Evolutionary conservation across 352 stramenopile species (phyloP).

Genomic region (Thalassiosira ordinaria): DNA sequence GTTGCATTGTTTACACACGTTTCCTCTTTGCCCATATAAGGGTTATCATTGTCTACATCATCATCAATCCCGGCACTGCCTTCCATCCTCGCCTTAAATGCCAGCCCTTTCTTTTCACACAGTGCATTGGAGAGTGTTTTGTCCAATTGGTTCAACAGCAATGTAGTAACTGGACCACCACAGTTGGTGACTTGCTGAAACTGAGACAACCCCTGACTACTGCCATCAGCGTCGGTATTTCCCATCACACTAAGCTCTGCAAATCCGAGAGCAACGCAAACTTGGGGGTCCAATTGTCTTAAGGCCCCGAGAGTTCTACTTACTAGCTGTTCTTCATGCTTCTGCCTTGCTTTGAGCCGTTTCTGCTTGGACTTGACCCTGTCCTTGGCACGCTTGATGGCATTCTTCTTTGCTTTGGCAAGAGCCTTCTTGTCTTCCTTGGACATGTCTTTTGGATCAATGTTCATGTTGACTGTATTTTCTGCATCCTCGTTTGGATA

Average conservation of each 20-base stretch:
- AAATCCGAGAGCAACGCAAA: slow-evolving; percentile 59
- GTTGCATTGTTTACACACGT: background rate
- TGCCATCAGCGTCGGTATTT: background rate
- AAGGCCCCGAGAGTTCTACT: slow-evolving; percentile 41
- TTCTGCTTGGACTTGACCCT: slow-evolving; percentile 59
- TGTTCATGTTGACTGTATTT: slow-evolving; percentile 25
- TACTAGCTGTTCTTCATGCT: slow-evolving; percentile 52
- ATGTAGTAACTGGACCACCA: slow-evolving; percentile 32
- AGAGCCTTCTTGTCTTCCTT: slow-evolving; percentile 51
- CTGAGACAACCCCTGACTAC: slow-evolving; percentile 38
- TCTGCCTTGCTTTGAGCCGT: slow-evolving; percentile 48
- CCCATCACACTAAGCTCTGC: slow-evolving; percentile 39
- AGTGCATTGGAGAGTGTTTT: slow-evolving; percentile 43
- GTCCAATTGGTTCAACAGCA: slow-evolving; percentile 52
- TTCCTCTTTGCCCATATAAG: slow-evolving; percentile 22
- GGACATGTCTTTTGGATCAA: slow-evolving; percentile 26
- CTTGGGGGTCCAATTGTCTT: slow-evolving; percentile 45
- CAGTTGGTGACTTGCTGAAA: slow-evolving; percentile 23
- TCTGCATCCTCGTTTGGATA: slow-evolving; percentile 8
- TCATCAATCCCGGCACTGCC: background rate
- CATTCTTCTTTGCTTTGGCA: slow-evolving; percentile 30
- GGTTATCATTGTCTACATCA: slow-evolving; percentile 39
- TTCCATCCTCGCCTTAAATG: slow-evolving; percentile 35
- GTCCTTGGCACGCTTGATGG: slow-evolving; percentile 36
- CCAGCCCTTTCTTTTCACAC: slow-evolving; percentile 32